These are phyloP conservation scores for Boletus rubroflammeus DNA, from an alignment of 768 basidiomycete genomes.

Conservation along the genomic window DNA sequence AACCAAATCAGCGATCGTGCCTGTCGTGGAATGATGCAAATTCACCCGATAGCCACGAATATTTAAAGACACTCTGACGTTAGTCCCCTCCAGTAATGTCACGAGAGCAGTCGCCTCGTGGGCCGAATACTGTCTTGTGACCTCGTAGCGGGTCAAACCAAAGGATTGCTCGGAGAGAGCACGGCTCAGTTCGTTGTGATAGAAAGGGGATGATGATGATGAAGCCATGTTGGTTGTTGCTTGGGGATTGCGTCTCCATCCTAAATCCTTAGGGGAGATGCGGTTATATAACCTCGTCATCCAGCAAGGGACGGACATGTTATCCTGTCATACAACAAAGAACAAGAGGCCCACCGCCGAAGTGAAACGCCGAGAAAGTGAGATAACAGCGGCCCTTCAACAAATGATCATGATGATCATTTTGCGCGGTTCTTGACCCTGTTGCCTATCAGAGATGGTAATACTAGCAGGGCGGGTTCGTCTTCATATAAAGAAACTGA, in stretches of 20 bases:
- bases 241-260: slow-evolving; percentile 18
- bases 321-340: slow-evolving; percentile 8
- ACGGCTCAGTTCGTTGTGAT: slow-evolving; percentile 46
- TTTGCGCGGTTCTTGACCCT: slow-evolving; percentile 24
- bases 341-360: slow-evolving; percentile 12
- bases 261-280: slow-evolving; percentile 5
- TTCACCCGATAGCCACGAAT: slow-evolving; percentile 55
- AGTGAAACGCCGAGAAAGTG: slow-evolving; percentile 9
- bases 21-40: not conserved
- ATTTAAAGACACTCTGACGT: slow-evolving; percentile 45
- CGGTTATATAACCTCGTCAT: slow-evolving; percentile 28
- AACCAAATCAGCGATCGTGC: slow-evolving; percentile 13
- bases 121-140: slow-evolving; percentile 35
- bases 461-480: slow-evolving; percentile 6
- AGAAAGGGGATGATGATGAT: slow-evolving; percentile 24
- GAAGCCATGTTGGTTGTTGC: slow-evolving; percentile 16
- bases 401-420: slow-evolving; percentile 19
- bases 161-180: slow-evolving; percentile 59
- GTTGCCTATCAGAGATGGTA: slow-evolving; percentile 24
- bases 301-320: slow-evolving; percentile 28
- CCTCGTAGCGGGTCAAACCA: slow-evolving; percentile 47
- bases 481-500: slow-evolving; percentile 6
- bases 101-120: slow-evolving; percentile 53
- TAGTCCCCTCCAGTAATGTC: slow-evolving; percentile 53
- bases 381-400: slow-evolving; percentile 19